A percentile compares a stretch with the other conserved stretches of the same genome.
These are phyloP conservation scores for Cercospora sp. DNA, from an alignment of 2,329 filamentous ascomycete genomes.

Conservation along the genomic window DNA sequence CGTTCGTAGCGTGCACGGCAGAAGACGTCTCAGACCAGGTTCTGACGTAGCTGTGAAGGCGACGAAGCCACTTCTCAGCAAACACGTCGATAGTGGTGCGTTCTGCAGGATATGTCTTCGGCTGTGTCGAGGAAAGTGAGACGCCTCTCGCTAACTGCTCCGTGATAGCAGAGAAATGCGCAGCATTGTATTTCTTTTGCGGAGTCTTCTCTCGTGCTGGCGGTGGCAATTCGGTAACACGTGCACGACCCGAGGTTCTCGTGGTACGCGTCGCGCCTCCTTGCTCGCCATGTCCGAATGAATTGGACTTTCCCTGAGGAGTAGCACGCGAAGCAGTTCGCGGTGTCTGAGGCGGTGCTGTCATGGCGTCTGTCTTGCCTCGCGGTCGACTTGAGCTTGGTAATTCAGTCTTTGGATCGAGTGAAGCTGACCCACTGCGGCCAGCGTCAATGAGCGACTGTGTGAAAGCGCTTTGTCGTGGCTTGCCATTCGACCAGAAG, in stretches of 20 bases:
- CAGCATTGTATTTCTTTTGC: neutral
- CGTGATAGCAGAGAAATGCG: neutral
- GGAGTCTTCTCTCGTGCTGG: neutral
- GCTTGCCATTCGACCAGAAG: neutral
- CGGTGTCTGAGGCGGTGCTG: neutral
- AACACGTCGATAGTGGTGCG: neutral
- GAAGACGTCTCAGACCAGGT: neutral
- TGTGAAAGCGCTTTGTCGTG: neutral
- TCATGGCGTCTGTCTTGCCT: neutral
- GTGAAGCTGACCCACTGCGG: neutral
- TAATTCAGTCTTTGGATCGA: neutral
- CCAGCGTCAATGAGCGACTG: neutral
- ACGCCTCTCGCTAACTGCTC: slow-evolving; percentile 4
- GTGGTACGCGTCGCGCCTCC: neutral
- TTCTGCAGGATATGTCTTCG: neutral
- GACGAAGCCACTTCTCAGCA: slow-evolving; percentile 1
- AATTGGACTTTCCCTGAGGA: neutral
- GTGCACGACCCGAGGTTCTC: neutral
- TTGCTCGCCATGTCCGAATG: neutral
- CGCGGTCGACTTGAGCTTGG: neutral
- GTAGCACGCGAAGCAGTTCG: neutral
- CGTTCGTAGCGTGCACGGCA: neutral
- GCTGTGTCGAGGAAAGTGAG: neutral
- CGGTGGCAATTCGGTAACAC: neutral
- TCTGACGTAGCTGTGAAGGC: slow-evolving; percentile 6